Percentiles rank a stretch among this genome's conserved stretches.
Conservation (phyloP, 192 early-diverging fungal species). For the Fimicolochytrium jonesii region DNA sequence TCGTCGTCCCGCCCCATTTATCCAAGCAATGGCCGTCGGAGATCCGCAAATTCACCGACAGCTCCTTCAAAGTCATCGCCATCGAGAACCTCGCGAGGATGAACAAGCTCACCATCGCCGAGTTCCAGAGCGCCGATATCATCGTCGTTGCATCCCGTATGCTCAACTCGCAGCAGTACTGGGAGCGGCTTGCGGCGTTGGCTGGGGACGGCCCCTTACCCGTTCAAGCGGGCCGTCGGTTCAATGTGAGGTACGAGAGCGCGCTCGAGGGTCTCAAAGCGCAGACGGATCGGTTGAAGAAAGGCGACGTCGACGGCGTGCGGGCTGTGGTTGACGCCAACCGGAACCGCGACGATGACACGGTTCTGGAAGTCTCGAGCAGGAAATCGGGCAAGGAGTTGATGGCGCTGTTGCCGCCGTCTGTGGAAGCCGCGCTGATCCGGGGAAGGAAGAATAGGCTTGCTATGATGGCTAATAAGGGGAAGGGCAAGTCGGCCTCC, state of each 20-base stretch:
- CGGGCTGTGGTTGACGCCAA: constrained; percentile 8
- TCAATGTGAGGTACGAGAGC: constrained; percentile 28
- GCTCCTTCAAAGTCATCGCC: constrained; percentile 17
- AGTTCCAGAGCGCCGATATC: constrained; percentile 38
- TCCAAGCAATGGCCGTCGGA: constrained; percentile 43
- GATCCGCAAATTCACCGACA: constrained; percentile 41
- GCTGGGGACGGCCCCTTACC: constrained; percentile 27
- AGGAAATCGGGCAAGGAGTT: constrained; percentile 1
- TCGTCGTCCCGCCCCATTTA: constrained; percentile 41
- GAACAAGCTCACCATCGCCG: constrained; percentile 34
- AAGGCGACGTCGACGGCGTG: constrained; percentile 3
- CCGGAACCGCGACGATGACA: neutral
- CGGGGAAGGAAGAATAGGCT: no score
- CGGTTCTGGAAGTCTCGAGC: neutral
- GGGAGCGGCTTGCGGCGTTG: constrained; percentile 30
- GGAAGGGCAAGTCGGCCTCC: no score
- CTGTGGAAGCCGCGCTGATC: no score
- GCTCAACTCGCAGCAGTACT: constrained; percentile 30
- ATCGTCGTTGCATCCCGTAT: constrained; percentile 32
- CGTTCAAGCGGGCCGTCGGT: constrained; percentile 31
- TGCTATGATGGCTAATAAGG: no score
- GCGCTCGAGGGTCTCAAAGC: constrained; percentile 18
- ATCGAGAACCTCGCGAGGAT: constrained; percentile 30
- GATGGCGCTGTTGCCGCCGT: neutral
- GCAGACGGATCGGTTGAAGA: constrained; percentile 22